Evolutionary conservation across 768 basidiomycete species (phyloP), one percentile per base, ranked within the genome.

Genomic region (Mycena leptocephala): DNA sequence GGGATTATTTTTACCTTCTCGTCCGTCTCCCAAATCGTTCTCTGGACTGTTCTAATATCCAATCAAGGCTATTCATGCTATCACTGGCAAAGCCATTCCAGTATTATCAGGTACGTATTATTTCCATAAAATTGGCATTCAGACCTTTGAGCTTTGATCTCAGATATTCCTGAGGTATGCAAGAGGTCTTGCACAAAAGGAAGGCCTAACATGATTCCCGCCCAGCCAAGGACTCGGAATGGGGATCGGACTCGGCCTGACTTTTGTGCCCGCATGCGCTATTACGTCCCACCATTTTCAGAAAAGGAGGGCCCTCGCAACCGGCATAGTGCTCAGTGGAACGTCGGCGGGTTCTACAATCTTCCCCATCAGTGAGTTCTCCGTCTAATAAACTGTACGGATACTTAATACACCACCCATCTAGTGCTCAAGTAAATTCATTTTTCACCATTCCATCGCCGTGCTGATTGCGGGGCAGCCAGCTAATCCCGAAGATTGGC

Each of bases 311-410:
- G 80, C 87, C 5, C 74, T 88, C 7, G 88, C 89, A 13, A 88
- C 89, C 78, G 88, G 90, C 14, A 80, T 91, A 59, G 85, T 85
- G 28, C 81, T 86, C 1, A 84, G 85, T 41, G 89, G 90, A 41
- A 82, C 63, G 32, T 76, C 75, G 2, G 59, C 65, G 2, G 73
- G 73, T 7, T 55, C 56, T 3, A 62, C 73, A 3, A 26, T 74
- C 7, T 68, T 74, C 33, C 73, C 66, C 1, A 74, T 74, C 43
- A 68, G 73, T 74, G 11, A 33, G 73, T 74, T 24, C 43, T 13
- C 22, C 43, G 51, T 16, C 30, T n/a, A 30, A 56, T 30, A 32
- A 28, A 14, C 18, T 28, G 1, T 30, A 30, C 55, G 14, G 7
- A 30, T 26, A 30, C 5, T 6, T 18, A 30, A 56, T 16, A 24